Conservation (phyloP, 495 filamentous ascomycete species). For the Tuber magnatum region DNA sequence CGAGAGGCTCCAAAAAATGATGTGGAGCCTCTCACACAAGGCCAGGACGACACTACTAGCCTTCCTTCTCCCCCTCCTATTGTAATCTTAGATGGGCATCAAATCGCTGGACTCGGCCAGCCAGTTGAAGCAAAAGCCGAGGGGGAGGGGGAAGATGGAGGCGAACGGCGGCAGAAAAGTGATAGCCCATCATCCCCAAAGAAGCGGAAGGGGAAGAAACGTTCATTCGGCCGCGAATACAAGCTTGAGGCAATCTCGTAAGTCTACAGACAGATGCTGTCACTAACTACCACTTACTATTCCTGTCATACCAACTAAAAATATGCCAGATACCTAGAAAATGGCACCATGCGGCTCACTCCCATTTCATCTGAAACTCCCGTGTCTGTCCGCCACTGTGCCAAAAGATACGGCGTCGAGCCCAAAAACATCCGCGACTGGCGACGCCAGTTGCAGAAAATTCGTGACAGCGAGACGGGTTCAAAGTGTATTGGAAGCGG, state of each 20-base stretch:
- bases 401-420: constrained; percentile 33
- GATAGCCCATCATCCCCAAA: constrained; percentile 12
- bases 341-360: constrained; percentile 31
- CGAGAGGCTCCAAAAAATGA: constrained; percentile 26
- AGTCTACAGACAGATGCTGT: constrained; percentile 12
- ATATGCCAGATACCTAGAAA: constrained; percentile 29
- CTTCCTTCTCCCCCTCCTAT: neutral
- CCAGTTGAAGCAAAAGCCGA: constrained; percentile 19
- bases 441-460: constrained; percentile 33
- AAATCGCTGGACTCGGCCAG: neutral
- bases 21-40: neutral
- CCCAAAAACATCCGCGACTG: constrained; percentile 36
- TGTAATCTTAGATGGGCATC: neutral
- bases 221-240: constrained; percentile 36
- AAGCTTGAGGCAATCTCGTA: constrained; percentile 35
- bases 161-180: constrained; percentile 4
- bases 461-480: constrained; percentile 28
- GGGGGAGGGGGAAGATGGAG: constrained; percentile 8
- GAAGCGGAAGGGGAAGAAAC: constrained; percentile 26
- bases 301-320: constrained; percentile 7
- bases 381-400: constrained; percentile 32
- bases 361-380: constrained; percentile 26
- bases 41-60: neutral
- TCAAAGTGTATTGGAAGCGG: constrained; percentile 34
- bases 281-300: neutral